phyloP scores from a whole-genome alignment of 208 protist genomes.

The Sergeia podlipaevii region DNA sequence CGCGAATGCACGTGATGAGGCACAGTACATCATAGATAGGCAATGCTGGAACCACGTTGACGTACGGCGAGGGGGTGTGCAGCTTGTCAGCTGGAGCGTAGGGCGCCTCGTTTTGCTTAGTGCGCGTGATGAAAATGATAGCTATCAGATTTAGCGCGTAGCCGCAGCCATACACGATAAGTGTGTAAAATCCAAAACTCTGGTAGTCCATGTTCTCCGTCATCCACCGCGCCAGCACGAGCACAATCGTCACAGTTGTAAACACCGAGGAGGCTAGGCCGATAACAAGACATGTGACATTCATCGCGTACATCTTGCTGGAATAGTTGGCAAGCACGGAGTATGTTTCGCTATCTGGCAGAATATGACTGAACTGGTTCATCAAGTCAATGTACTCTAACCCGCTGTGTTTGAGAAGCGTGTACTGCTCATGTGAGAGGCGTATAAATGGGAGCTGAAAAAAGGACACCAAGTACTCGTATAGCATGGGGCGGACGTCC shows the following conservation, averaged over 20 bases:
- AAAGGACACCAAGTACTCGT: conserved; percentile 67
- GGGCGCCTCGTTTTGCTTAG: conserved; percentile 29
- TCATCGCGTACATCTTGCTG: conserved; percentile 21
- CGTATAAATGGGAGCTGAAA: conserved; percentile 59
- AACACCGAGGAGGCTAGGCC: conserved; percentile 23
- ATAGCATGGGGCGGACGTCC: conserved; percentile 40
- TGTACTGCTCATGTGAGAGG: conserved; percentile 45
- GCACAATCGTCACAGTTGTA: conserved; percentile 25
- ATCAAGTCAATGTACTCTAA: conserved; percentile 81
- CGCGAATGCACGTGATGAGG: conserved; percentile 37
- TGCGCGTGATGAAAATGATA: conserved; percentile 59
- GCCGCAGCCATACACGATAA: conserved; percentile 58
- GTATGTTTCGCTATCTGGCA: conserved; percentile 32
- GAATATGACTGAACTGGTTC: conserved; percentile 57
- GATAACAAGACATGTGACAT: conserved; percentile 45
- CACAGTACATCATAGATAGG: conserved; percentile 69
- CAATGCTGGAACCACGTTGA: conserved; percentile 51
- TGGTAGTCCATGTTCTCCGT: conserved; percentile 5
- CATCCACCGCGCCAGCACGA: conserved; percentile 46
- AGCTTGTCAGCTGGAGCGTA: conserved; percentile 25
- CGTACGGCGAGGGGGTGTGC: conserved; percentile 52
- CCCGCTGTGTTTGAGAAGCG: conserved; percentile 58
- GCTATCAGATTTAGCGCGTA: conserved; percentile 62
- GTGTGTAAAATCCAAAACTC: conserved; percentile 57
- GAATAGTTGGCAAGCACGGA: conserved; percentile 47